Percentiles rank a stretch among this genome's conserved stretches.
Conservation (phyloP, 192 early-diverging fungal genomes). For the Entophlyctis luteolus region DNA sequence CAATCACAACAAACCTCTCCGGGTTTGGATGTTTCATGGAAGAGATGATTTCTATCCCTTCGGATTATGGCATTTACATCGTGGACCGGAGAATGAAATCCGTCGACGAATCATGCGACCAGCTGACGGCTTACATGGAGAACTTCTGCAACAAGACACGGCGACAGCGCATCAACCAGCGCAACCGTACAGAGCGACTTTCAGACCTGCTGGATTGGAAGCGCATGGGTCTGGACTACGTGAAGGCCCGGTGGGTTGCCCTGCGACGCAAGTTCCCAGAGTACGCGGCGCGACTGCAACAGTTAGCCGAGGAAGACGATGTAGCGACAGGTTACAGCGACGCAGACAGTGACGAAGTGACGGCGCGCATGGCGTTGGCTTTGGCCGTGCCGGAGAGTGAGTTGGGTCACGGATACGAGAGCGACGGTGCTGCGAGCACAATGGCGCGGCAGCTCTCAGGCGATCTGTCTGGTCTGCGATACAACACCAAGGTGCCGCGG, state of each 20-base stretch:
- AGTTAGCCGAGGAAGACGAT: slow-evolving; percentile 6
- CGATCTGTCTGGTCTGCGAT: slow-evolving; percentile 36
- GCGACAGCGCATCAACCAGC: slow-evolving; percentile 96
- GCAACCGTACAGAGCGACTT: slow-evolving; percentile 93
- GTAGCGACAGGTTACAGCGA: not conserved
- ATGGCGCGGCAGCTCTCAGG: slow-evolving; percentile 26
- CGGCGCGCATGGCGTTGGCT: slow-evolving; percentile 2
- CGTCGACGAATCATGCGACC: slow-evolving; percentile 86
- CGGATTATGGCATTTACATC: slow-evolving; percentile 97
- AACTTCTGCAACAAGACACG: slow-evolving; percentile 91
- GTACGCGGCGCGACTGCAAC: slow-evolving; percentile 51
- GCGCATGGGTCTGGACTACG: slow-evolving; percentile 95
- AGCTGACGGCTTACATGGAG: slow-evolving; percentile 84
- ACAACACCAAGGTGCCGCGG: slow-evolving; percentile 74
- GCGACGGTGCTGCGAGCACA: slow-evolving; percentile 44
- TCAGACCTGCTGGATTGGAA: slow-evolving; percentile 97
- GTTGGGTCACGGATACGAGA: slow-evolving; percentile 56
- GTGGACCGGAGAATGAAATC: slow-evolving; percentile 89
- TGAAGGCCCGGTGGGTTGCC: slow-evolving; percentile 92
- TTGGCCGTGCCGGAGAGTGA: slow-evolving; percentile 38
- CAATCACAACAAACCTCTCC: slow-evolving; percentile 92
- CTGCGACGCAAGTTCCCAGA: slow-evolving; percentile 86
- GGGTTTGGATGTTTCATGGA: slow-evolving; percentile 98
- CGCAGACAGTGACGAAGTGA: slow-evolving; percentile 19
- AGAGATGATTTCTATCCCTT: slow-evolving; percentile 85